A percentile compares a stretch with the other conserved stretches of the same genome.
Conservation (phyloP, 2,329 filamentous ascomycete species). For the Penicillium sp. region DNA sequence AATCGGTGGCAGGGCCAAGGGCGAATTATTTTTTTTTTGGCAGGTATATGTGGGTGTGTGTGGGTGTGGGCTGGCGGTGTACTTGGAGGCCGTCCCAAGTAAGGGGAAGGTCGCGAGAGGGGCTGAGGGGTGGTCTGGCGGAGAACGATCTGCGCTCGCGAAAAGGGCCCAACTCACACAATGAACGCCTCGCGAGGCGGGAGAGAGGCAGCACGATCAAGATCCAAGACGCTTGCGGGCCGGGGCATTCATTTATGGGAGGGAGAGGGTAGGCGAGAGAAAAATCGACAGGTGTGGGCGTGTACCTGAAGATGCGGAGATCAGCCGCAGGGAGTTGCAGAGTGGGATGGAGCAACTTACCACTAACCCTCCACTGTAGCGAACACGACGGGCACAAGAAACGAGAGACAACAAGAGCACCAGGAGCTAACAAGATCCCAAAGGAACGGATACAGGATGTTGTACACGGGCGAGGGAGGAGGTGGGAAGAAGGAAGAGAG, state of each 20-base stretch:
- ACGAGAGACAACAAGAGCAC: conserved; percentile 26
- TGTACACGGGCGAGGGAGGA: conserved; percentile 23
- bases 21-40: neutral
- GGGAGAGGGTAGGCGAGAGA: conserved; percentile 11
- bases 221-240: conserved; percentile 4
- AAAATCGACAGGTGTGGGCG: conserved; percentile 13
- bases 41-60: conserved; percentile 3
- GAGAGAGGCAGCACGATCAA: conserved; percentile 14
- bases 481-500: conserved; percentile 18
- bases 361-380: conserved; percentile 20
- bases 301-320: conserved; percentile 36
- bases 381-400: conserved; percentile 16
- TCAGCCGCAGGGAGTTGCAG: conserved; percentile 27
- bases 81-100: conserved; percentile 26
- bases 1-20: conserved; percentile 15
- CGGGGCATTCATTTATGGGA: conserved; percentile 23
- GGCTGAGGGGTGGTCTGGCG: conserved; percentile 37
- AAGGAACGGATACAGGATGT: conserved; percentile 23
- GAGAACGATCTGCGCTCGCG: conserved; percentile 27
- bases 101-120: conserved; percentile 35
- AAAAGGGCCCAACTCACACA: conserved; percentile 35
- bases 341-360: conserved; percentile 30
- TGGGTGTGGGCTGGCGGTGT: conserved; percentile 32
- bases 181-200: conserved; percentile 40
- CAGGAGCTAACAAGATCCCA: conserved; percentile 17